Evolutionary conservation across 2,329 filamentous ascomycete species (phyloP).

Genomic region (Clarireedia paspali): DNA sequence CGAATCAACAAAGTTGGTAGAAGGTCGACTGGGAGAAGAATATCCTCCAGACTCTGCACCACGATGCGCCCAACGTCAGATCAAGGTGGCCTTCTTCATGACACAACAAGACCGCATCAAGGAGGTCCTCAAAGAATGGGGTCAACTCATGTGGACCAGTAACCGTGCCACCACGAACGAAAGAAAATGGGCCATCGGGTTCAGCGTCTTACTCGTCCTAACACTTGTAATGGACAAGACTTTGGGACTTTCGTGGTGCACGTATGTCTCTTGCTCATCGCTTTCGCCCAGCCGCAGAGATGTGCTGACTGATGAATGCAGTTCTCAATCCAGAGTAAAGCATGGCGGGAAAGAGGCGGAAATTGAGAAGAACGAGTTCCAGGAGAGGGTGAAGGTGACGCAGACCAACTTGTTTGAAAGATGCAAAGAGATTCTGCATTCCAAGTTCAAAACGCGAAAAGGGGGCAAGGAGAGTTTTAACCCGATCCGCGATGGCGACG

Average conservation of each 20-base stretch:
- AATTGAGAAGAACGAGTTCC: constrained; percentile 18
- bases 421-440: constrained; percentile 29
- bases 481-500: constrained; percentile 26
- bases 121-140: constrained; percentile 25
- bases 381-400: constrained; percentile 20
- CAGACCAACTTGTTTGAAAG: constrained; percentile 27
- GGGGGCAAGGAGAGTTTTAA: constrained; percentile 28
- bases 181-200: constrained; percentile 26
- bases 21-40: constrained; percentile 17
- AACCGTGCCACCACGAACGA: constrained; percentile 21
- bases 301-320: constrained; percentile 19
- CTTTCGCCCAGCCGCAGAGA: constrained; percentile 10
- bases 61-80: constrained; percentile 26
- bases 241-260: constrained; percentile 13
- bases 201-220: constrained; percentile 25
- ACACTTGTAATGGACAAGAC: constrained; percentile 27
- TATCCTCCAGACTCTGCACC: constrained; percentile 21
- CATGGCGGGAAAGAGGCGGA: constrained; percentile 14
- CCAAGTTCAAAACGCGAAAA: constrained; percentile 29
- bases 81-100: constrained; percentile 27
- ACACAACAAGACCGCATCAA: constrained; percentile 24
- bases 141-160: constrained; percentile 27
- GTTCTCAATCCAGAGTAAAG: constrained; percentile 18
- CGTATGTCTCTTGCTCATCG: constrained; percentile 1
- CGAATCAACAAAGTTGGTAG: constrained; percentile 20